A percentile compares a stretch with the other conserved stretches of the same genome.
Conservation (phyloP, 129 eudicot genomes). For the Helianthus tuberosus region DNA sequence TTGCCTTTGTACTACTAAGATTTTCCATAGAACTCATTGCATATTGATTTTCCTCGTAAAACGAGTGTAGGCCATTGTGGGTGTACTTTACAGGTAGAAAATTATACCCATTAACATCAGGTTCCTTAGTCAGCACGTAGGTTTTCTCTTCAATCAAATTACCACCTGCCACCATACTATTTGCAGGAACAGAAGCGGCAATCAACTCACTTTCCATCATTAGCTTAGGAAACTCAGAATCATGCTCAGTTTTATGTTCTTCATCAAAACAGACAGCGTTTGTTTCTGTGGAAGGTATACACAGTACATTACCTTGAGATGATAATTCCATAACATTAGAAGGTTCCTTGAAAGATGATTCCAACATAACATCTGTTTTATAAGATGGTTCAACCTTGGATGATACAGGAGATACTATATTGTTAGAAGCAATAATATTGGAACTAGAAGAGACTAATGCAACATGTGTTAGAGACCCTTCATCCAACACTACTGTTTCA, state of each 20-base stretch:
- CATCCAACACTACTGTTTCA: slow-evolving; percentile 32
- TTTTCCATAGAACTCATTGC: slow-evolving; percentile 38
- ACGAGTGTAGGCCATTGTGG: slow-evolving; percentile 59
- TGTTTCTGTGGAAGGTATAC: slow-evolving; percentile 36
- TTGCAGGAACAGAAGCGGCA: slow-evolving; percentile 42
- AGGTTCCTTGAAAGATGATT: slow-evolving; percentile 30
- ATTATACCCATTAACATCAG: slow-evolving; percentile 29
- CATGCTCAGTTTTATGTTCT: slow-evolving; percentile 28
- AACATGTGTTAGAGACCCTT: slow-evolving; percentile 31
- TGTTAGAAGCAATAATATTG: slow-evolving; percentile 31
- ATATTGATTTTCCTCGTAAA: slow-evolving; percentile 50
- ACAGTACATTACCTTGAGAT: slow-evolving; percentile 36
- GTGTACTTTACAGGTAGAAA: slow-evolving; percentile 30
- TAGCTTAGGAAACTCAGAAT: slow-evolving; percentile 26
- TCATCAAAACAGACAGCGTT: slow-evolving; percentile 22
- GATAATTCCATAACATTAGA: slow-evolving; percentile 35
- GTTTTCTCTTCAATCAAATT: slow-evolving; percentile 34
- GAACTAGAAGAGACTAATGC: slow-evolving; percentile 29
- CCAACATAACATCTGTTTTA: slow-evolving; percentile 24
- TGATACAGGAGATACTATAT: slow-evolving; percentile 24
- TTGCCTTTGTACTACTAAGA: slow-evolving; percentile 36
- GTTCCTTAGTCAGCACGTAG: slow-evolving; percentile 33
- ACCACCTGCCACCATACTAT: slow-evolving; percentile 29
- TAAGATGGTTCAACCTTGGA: slow-evolving; percentile 26
- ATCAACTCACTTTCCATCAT: slow-evolving; percentile 29